phyloP scores from a whole-genome alignment of 305 asterid species.

The Lippia alba region DNA sequence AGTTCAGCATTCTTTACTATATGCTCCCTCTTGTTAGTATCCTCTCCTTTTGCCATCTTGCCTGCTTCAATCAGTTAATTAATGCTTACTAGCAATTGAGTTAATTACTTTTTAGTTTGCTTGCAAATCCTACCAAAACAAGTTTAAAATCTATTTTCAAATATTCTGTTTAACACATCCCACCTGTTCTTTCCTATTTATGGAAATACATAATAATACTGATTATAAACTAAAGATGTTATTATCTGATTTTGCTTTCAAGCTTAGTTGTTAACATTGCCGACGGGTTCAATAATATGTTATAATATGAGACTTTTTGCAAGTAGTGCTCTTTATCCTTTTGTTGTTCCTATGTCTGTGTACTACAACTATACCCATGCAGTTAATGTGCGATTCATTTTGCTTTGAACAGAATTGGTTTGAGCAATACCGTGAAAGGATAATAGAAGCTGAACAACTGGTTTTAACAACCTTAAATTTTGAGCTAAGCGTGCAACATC shows the following conservation, averaged over 20 bases:
- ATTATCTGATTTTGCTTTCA: too few relatives aligned
- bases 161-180: neutral
- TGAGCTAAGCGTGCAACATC: conserved; percentile 95
- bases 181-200: neutral
- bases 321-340: neutral
- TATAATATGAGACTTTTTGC: too few relatives aligned
- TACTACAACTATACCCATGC: conserved; percentile 4
- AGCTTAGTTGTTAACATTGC: too few relatives aligned
- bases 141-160: neutral
- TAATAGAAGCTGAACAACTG: conserved; percentile 89
- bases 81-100: neutral
- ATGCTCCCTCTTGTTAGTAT: conserved; percentile 62
- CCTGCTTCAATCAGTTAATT: neutral
- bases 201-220: too few relatives aligned
- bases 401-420: conserved; percentile 79
- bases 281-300: too few relatives aligned
- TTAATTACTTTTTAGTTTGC: too few relatives aligned
- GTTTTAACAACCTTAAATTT: conserved; percentile 88
- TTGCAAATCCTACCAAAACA: too few relatives aligned
- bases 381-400: conserved; percentile 15
- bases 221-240: too few relatives aligned
- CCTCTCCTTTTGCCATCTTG: conserved; percentile 1
- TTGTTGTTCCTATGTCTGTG: neutral
- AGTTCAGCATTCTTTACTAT: conserved; percentile 52
- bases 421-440: conserved; percentile 89